Conservation (phyloP, 495 filamentous ascomycete species). For the Polyplosphaeria fusca region DNA sequence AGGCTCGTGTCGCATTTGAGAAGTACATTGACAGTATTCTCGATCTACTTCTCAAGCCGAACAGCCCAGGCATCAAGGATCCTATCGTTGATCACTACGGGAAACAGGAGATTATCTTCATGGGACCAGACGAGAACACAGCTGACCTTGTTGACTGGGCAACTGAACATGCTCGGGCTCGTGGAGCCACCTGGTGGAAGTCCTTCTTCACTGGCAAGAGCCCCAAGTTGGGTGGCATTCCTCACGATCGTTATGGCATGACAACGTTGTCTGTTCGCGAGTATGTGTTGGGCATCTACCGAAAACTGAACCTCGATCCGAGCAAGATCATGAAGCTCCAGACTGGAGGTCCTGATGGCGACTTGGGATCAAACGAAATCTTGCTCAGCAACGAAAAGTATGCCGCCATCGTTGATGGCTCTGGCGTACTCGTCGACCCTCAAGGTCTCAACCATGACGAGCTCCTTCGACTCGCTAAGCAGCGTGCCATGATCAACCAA, state of each 20-base stretch:
- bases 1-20: constrained; percentile 85
- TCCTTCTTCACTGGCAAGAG: constrained; percentile 99
- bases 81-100: constrained; percentile 93
- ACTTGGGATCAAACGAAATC: constrained; percentile 97
- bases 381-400: constrained; percentile 94
- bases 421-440: constrained; percentile 90
- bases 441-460: constrained; percentile 83
- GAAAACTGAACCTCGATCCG: constrained; percentile 85
- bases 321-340: constrained; percentile 85
- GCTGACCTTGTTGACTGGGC: constrained; percentile 97
- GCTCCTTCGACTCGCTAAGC: constrained; percentile 77
- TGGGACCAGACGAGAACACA: constrained; percentile 99
- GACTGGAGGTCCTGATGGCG: constrained; percentile 94
- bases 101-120: constrained; percentile 92
- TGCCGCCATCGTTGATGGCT: constrained; percentile 86
- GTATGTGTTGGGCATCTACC: constrained; percentile 93
- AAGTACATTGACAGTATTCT: constrained; percentile 99
- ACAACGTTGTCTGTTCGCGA: constrained; percentile 94
- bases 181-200: constrained; percentile 98
- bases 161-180: constrained; percentile 82
- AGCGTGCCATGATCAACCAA: constrained; percentile 81
- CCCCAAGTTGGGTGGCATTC: constrained; percentile 91
- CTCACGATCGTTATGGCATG: constrained; percentile 96
- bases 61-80: constrained; percentile 96
- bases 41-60: constrained; percentile 83